These are phyloP conservation scores for Hymenoscyphus fructigenus DNA, from an alignment of 2,329 filamentous ascomycete species.

Conservation along the genomic window DNA sequence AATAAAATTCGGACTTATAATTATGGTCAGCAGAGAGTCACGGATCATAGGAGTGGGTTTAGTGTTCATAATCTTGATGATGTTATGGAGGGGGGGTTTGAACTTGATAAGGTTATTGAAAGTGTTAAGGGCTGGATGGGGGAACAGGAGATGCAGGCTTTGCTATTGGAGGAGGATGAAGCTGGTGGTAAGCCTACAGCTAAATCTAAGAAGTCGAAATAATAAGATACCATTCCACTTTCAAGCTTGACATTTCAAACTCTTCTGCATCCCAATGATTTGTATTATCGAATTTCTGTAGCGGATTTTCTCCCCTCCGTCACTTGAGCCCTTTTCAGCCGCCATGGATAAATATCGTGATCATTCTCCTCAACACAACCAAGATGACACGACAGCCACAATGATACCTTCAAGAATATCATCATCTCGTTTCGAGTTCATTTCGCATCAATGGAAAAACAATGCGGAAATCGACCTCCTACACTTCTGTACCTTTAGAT, in stretches of 20 bases:
- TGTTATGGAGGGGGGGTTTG: conserved; percentile 63
- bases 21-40: conserved; percentile 67
- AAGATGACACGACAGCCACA: background rate
- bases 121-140: conserved; percentile 66
- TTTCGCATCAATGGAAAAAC: conserved; percentile 1
- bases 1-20: conserved; percentile 88
- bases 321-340: conserved; percentile 13
- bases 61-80: conserved; percentile 65
- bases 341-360: conserved; percentile 18
- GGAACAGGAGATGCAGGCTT: conserved; percentile 61
- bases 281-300: background rate
- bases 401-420: background rate
- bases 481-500: conserved; percentile 21
- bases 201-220: conserved; percentile 21
- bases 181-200: conserved; percentile 22
- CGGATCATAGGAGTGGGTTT: conserved; percentile 68
- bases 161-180: conserved; percentile 49
- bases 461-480: conserved; percentile 11
- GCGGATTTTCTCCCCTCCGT: background rate
- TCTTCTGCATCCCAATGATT: background rate
- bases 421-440: background rate
- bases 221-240: conserved; percentile 8
- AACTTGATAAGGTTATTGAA: conserved; percentile 64
- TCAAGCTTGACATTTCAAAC: background rate
- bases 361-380: background rate